phyloP scores from a whole-genome alignment of 345 rosid genomes.

The Salix dunnii region DNA sequence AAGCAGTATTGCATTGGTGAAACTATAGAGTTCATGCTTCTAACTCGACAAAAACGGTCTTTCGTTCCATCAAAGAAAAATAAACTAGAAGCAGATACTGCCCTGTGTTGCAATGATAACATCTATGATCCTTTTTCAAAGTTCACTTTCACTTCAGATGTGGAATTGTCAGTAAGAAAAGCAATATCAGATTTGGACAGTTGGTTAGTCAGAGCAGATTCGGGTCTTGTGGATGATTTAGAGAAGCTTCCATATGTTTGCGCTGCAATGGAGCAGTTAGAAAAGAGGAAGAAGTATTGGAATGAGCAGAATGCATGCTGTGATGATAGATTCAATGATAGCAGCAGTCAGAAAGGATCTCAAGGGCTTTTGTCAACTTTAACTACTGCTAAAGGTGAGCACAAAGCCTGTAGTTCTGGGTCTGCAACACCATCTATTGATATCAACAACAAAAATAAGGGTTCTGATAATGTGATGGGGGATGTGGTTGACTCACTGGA shows the following conservation, averaged over 20 bases:
- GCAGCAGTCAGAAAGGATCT: constrained; percentile 25
- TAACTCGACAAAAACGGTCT: constrained; percentile 72
- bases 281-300: constrained; percentile 77
- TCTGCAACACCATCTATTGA: constrained; percentile 19
- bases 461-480: constrained; percentile 18
- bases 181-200: constrained; percentile 83
- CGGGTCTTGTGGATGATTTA: constrained; percentile 83
- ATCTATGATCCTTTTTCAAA: constrained; percentile 60
- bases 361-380: constrained; percentile 18
- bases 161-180: constrained; percentile 73
- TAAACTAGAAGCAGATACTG: constrained; percentile 21
- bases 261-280: constrained; percentile 75
- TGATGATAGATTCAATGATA: constrained; percentile 20
- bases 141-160: constrained; percentile 77
- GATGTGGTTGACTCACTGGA: constrained; percentile 34
- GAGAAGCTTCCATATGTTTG: constrained; percentile 92
- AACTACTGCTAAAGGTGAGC: constrained; percentile 29
- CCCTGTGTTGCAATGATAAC: constrained; percentile 23
- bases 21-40: constrained; percentile 67
- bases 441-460: constrained; percentile 30
- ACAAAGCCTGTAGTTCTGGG: constrained; percentile 18
- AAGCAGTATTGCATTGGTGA: constrained; percentile 61
- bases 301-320: constrained; percentile 45
- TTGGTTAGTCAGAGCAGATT: constrained; percentile 83
- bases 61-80: constrained; percentile 48